A percentile compares a stretch with the other conserved stretches of the same genome.
Evolutionary conservation across 2,329 filamentous ascomycete species (phyloP).

Genomic region (Cladosporium oxysporum): DNA sequence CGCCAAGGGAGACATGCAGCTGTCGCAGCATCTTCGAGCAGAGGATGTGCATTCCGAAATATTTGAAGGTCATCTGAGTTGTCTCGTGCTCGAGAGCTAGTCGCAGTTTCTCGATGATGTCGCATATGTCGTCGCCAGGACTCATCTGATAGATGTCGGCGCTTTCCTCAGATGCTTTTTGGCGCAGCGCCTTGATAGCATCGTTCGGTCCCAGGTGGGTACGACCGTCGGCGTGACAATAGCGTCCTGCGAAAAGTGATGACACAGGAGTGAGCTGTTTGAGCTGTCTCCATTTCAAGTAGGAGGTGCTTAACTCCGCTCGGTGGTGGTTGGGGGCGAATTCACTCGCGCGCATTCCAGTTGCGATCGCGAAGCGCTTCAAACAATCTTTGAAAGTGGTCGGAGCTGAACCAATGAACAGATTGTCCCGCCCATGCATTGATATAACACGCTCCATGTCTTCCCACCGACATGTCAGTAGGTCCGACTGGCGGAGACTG

Average conservation of each 20-base stretch:
- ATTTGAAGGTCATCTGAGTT: conserved; percentile 1
- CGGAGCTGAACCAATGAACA: background rate
- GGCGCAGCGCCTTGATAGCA: background rate
- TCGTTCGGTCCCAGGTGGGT: background rate
- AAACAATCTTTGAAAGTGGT: background rate
- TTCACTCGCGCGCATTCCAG: background rate
- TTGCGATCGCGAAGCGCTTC: background rate
- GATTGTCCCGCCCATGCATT: background rate
- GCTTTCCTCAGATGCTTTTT: background rate
- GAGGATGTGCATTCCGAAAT: conserved; percentile 10
- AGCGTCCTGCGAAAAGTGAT: background rate
- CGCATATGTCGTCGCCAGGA: background rate
- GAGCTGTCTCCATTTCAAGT: background rate
- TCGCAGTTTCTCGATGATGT: background rate
- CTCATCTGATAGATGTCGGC: background rate
- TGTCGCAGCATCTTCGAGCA: conserved; percentile 13
- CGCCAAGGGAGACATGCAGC: background rate
- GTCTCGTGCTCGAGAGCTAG: background rate
- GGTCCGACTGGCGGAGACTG: background rate
- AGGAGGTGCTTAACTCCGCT: background rate
- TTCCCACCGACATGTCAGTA: background rate
- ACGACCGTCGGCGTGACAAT: background rate
- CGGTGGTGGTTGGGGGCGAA: background rate
- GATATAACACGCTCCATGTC: background rate
- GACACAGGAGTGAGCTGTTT: background rate